Conservation (phyloP, 108 stramenopile genomes). For the Discostella stelligeroides region DNA sequence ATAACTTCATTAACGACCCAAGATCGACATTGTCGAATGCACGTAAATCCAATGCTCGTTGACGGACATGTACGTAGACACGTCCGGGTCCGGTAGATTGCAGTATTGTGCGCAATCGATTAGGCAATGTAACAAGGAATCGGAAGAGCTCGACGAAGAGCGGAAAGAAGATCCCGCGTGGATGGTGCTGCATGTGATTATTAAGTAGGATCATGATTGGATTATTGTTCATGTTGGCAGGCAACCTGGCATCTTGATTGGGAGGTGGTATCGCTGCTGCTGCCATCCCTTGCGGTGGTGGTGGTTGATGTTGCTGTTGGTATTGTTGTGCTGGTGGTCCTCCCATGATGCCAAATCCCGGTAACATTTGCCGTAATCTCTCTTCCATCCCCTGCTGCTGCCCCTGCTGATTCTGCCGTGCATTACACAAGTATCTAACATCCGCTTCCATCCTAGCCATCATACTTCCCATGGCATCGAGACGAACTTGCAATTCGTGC, state of each 20-base stretch:
- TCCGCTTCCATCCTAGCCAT: constrained; percentile 34
- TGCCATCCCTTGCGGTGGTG: not conserved
- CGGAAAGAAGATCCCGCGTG: constrained; percentile 24
- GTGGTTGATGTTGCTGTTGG: not conserved
- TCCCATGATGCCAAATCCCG: not conserved
- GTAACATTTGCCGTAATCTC: not conserved
- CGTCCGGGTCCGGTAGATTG: constrained; percentile 41
- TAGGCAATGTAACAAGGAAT: constrained; percentile 2
- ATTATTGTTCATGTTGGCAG: not conserved
- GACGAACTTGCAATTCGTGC: constrained; percentile 21
- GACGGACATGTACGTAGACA: constrained; percentile 20
- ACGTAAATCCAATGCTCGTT: constrained; percentile 26
- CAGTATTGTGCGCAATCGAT: constrained; percentile 13
- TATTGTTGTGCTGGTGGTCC: not conserved
- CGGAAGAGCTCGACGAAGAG: constrained; percentile 7
- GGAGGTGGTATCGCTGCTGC: not conserved
- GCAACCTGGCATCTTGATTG: not conserved
- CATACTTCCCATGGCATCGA: constrained; percentile 29
- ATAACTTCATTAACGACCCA: constrained; percentile 29
- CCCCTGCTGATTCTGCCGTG: not conserved
- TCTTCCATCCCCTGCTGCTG: not conserved
- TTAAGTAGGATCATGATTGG: not conserved
- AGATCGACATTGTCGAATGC: constrained; percentile 41
- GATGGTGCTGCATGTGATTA: not conserved
- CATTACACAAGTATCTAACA: constrained; percentile 23